These are phyloP conservation scores for Aspergillus asperescens DNA, from an alignment of 495 filamentous ascomycete genomes.

Conservation along the genomic window DNA sequence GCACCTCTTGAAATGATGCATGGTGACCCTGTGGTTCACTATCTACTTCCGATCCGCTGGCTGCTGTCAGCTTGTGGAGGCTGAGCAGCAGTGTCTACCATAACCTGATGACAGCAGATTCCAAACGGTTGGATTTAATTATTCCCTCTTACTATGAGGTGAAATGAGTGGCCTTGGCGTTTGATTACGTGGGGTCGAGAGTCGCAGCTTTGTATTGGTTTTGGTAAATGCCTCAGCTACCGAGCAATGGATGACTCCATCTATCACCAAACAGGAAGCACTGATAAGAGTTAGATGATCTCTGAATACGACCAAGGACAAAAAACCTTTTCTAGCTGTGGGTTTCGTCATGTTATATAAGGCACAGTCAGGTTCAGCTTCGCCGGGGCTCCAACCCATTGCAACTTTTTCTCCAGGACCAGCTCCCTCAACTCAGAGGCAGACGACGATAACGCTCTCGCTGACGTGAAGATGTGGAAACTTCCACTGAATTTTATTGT, in stretches of 20 bases:
- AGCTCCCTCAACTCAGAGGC: background rate
- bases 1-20: background rate
- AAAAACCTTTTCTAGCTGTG: no score
- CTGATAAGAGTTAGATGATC: no score
- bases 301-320: no score
- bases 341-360: background rate
- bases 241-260: no score
- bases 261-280: background rate
- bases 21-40: background rate
- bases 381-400: background rate
- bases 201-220: constrained; percentile 1
- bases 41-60: background rate
- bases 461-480: constrained; percentile 23
- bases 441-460: background rate
- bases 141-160: constrained; percentile 14
- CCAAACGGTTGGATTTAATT: constrained; percentile 2
- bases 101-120: no score
- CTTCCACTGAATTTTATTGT: constrained; percentile 63
- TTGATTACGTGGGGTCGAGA: constrained; percentile 3
- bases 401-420: background rate
- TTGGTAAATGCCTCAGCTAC: constrained; percentile 13
- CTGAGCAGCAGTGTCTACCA: no score
- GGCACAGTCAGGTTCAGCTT: no score
- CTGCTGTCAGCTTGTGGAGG: background rate
- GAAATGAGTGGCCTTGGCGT: background rate